These are phyloP conservation scores for Colletotrichum godetiae DNA, from an alignment of 2,329 filamentous ascomycete genomes.

Conservation along the genomic window DNA sequence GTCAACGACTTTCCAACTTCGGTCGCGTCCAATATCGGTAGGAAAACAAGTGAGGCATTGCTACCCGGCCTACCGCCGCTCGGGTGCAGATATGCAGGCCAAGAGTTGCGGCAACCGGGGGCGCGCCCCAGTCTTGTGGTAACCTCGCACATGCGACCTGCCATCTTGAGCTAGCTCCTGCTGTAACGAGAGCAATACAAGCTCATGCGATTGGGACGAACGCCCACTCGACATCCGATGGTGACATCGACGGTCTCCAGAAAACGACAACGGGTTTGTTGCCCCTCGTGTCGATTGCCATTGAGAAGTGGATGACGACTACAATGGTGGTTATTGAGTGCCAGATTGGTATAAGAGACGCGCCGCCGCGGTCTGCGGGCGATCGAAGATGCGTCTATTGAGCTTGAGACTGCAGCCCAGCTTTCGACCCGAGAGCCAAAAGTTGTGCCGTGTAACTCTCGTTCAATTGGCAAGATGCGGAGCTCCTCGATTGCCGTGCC, in stretches of 20 bases:
- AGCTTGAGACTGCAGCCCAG: slow-evolving; percentile 11
- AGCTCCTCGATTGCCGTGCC: slow-evolving; percentile 13
- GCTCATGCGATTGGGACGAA: slow-evolving; percentile 5
- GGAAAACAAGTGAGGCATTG: background rate
- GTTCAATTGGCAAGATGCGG: slow-evolving; percentile 1
- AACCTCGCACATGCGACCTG: slow-evolving; percentile 13
- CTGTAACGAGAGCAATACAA: background rate
- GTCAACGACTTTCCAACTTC: background rate
- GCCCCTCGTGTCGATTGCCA: background rate
- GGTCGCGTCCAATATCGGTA: background rate
- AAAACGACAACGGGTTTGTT: background rate
- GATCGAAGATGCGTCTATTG: background rate
- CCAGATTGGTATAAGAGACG: background rate
- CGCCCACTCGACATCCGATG: slow-evolving; percentile 5
- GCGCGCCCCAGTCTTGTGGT: slow-evolving; percentile 8
- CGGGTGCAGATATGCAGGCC: background rate
- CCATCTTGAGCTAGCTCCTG: slow-evolving; percentile 26
- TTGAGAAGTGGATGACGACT: slow-evolving; percentile 3
- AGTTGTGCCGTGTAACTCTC: background rate
- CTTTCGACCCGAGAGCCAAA: background rate
- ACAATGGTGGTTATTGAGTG: background rate
- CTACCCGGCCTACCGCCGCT: background rate
- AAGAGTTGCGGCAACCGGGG: background rate
- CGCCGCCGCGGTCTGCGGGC: background rate
- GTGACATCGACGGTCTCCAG: slow-evolving; percentile 4